These are phyloP conservation scores for Chaetomidium leptoderma DNA, from an alignment of 495 filamentous ascomycete genomes.

Conservation along the genomic window DNA sequence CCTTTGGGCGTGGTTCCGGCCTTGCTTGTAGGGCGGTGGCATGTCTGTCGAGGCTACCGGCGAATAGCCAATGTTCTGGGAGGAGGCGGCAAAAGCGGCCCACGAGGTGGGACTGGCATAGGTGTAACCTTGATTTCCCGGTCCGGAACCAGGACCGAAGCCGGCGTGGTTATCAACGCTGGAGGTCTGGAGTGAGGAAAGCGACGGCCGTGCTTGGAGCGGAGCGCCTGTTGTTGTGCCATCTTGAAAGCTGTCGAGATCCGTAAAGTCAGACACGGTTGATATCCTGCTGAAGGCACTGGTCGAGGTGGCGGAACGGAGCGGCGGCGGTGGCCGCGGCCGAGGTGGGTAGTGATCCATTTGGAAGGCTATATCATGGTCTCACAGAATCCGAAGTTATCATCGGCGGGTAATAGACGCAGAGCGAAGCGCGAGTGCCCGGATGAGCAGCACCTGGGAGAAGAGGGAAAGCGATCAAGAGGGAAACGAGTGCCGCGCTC, in stretches of 20 bases:
- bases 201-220: constrained; percentile 38
- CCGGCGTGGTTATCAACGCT: constrained; percentile 9
- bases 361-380: constrained; percentile 19
- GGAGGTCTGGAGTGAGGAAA: constrained; percentile 41
- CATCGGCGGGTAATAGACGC: background rate
- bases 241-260: constrained; percentile 30
- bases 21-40: constrained; percentile 13
- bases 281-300: constrained; percentile 42
- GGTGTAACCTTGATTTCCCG: constrained; percentile 8
- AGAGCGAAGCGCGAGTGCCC: background rate
- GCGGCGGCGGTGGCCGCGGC: constrained; percentile 24
- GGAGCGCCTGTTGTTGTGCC: constrained; percentile 12
- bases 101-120: constrained; percentile 17
- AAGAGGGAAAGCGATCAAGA: background rate
- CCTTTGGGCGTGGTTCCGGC: constrained; percentile 20
- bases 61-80: constrained; percentile 33
- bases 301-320: constrained; percentile 21
- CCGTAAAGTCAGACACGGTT: constrained; percentile 38
- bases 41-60: constrained; percentile 23
- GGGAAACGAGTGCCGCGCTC: too few relatives aligned
- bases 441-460: background rate
- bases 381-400: background rate
- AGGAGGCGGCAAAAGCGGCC: constrained; percentile 17
- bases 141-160: background rate
- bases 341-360: constrained; percentile 27